Conservation (phyloP, 106 monocot species). For the Dendrobium chrysotoxum region DNA sequence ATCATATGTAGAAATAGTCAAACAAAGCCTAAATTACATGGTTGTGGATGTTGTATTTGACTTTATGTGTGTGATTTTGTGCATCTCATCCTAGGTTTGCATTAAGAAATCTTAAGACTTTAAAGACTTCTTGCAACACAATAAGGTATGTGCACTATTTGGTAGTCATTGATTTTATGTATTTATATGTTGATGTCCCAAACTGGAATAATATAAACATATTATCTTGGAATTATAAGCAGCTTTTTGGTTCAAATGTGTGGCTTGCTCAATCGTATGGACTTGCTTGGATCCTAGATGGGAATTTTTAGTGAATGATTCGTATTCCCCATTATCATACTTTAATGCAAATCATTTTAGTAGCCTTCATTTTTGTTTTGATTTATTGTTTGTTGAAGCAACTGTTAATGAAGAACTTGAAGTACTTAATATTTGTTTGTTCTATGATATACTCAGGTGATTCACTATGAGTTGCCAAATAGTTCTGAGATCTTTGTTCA, state of each 20-base stretch:
- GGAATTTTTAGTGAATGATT: too few relatives aligned
- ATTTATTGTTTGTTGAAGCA: background rate
- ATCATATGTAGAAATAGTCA: too few relatives aligned
- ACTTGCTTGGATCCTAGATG: too few relatives aligned
- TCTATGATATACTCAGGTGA: constrained; percentile 41
- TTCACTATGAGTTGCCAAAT: constrained; percentile 90
- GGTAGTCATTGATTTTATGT: background rate
- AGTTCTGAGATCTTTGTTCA: constrained; percentile 91
- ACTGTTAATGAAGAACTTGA: background rate
- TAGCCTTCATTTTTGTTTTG: too few relatives aligned
- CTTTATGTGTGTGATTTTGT: background rate
- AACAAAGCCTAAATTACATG: too few relatives aligned
- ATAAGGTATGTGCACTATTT: background rate
- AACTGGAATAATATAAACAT: background rate
- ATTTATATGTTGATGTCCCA: background rate
- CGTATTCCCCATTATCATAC: too few relatives aligned
- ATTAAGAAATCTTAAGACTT: background rate
- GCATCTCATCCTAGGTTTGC: background rate
- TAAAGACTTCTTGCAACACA: background rate
- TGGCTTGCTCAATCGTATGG: too few relatives aligned
- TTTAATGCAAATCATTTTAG: too few relatives aligned
- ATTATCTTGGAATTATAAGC: too few relatives aligned
- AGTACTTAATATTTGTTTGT: background rate
- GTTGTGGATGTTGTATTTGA: too few relatives aligned
- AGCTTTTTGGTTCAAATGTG: too few relatives aligned